Conservation (phyloP, 2,329 filamentous ascomycete species). For the Claviceps cyperi region DNA sequence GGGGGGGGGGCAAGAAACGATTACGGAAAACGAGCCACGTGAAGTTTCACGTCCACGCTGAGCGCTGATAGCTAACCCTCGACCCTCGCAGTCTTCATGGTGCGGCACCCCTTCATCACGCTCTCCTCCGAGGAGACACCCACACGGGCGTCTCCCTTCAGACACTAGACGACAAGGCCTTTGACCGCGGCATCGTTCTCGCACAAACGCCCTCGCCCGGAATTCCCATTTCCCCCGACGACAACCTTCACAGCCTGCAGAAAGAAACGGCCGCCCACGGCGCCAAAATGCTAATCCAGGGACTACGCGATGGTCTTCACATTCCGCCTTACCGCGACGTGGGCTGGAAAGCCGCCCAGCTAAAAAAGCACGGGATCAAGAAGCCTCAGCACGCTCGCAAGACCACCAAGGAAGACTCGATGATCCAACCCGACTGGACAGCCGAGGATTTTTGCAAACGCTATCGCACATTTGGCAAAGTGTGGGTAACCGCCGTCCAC, state of each 20-base stretch:
- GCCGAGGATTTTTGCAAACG: constrained; percentile 39
- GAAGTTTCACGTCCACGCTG: background rate
- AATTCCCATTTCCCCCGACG: constrained; percentile 31
- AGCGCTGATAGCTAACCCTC: background rate
- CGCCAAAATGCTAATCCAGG: constrained; percentile 54
- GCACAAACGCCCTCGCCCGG: constrained; percentile 50
- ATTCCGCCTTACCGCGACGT: constrained; percentile 40
- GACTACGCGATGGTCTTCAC: constrained; percentile 48
- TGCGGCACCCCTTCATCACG: constrained; percentile 73
- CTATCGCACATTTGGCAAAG: constrained; percentile 44
- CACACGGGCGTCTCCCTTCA: constrained; percentile 71
- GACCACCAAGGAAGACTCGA: constrained; percentile 47
- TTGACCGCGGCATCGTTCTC: constrained; percentile 69
- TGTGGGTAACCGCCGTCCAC: constrained; percentile 42
- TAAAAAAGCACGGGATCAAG: background rate
- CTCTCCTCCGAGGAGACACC: constrained; percentile 48
- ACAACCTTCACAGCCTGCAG: constrained; percentile 27
- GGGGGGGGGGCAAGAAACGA: too few species aligned
- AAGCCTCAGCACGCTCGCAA: constrained; percentile 50
- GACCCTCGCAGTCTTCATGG: constrained; percentile 56
- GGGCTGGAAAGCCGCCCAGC: constrained; percentile 9
- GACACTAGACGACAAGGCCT: constrained; percentile 60
- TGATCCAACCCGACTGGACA: constrained; percentile 39
- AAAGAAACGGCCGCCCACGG: constrained; percentile 47
- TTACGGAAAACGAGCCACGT: too few species aligned